Conservation (phyloP, 768 basidiomycete genomes). For the Jaapia argillacea region DNA sequence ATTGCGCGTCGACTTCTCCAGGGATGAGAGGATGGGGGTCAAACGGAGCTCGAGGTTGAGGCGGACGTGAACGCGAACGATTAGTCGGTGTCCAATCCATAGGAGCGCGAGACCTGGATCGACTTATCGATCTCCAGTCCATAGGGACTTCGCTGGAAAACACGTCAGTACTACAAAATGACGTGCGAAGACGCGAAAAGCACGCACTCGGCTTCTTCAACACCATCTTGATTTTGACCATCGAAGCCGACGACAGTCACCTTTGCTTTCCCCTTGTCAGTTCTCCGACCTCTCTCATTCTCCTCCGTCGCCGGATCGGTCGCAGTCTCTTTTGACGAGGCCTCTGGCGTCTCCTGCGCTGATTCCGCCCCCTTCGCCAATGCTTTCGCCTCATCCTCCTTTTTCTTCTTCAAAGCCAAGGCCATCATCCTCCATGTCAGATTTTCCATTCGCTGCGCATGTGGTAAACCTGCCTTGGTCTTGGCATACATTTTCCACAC, state of each 20-base stretch:
- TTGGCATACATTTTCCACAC: constrained; percentile 96
- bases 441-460: constrained; percentile 96
- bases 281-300: constrained; percentile 59
- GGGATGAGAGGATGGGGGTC: not conserved
- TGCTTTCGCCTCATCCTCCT: constrained; percentile 53
- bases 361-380: constrained; percentile 7
- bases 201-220: constrained; percentile 69
- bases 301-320: constrained; percentile 14
- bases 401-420: constrained; percentile 82
- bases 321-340: constrained; percentile 7
- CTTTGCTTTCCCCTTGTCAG: constrained; percentile 72
- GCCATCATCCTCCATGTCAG: constrained; percentile 99
- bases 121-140: constrained; percentile 91
- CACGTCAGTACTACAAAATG: constrained; percentile 14
- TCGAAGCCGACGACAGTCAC: constrained; percentile 80
- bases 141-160: constrained; percentile 41
- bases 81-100: constrained; percentile 87
- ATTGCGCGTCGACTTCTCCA: not conserved
- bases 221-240: constrained; percentile 58
- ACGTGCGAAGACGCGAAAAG: constrained; percentile 9
- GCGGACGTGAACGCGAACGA: constrained; percentile 70
- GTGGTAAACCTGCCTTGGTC: constrained; percentile 81
- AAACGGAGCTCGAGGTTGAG: constrained; percentile 12
- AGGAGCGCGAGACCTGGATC: constrained; percentile 81
- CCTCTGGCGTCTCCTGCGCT: constrained; percentile 6